Evolutionary conservation across 768 basidiomycete genomes (phyloP).

Genomic region (Termitomyces sp.): DNA sequence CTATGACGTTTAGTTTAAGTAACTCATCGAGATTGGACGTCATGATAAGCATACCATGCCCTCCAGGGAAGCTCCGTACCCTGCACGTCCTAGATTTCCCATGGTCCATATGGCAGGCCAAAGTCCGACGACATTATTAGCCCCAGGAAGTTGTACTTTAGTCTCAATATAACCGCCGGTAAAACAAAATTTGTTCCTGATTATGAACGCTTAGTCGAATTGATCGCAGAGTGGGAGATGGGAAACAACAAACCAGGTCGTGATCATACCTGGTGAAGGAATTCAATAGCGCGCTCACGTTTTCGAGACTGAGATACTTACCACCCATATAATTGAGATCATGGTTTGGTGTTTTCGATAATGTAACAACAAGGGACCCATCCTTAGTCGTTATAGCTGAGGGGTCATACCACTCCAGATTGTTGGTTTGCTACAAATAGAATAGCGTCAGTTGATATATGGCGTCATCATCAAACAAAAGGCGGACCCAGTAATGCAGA

Average conservation of each 20-base stretch:
- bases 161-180: slow-evolving; percentile 75
- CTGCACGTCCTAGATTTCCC: slow-evolving; percentile 68
- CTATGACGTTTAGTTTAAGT: slow-evolving; percentile 24
- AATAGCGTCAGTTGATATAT: background rate
- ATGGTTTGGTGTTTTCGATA: slow-evolving; percentile 58
- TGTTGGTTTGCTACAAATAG: slow-evolving; percentile 45
- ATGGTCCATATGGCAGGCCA: slow-evolving; percentile 86
- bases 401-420: slow-evolving; percentile 88
- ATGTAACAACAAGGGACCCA: slow-evolving; percentile 71
- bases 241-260: slow-evolving; percentile 29
- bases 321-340: slow-evolving; percentile 67
- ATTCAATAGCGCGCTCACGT: slow-evolving; percentile 19
- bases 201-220: slow-evolving; percentile 22
- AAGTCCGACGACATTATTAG: slow-evolving; percentile 55
- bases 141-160: slow-evolving; percentile 59
- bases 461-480: background rate
- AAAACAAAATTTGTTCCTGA: slow-evolving; percentile 87
- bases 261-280: slow-evolving; percentile 32
- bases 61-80: slow-evolving; percentile 80
- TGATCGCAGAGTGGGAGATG: background rate
- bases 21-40: background rate
- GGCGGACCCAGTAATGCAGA: slow-evolving; percentile 66
- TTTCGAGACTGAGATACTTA: slow-evolving; percentile 20
- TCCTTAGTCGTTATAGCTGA: slow-evolving; percentile 66
- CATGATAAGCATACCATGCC: slow-evolving; percentile 49